These are phyloP conservation scores for Kwoniella sp. DNA, from an alignment of 768 basidiomycete species.

Conservation along the genomic window DNA sequence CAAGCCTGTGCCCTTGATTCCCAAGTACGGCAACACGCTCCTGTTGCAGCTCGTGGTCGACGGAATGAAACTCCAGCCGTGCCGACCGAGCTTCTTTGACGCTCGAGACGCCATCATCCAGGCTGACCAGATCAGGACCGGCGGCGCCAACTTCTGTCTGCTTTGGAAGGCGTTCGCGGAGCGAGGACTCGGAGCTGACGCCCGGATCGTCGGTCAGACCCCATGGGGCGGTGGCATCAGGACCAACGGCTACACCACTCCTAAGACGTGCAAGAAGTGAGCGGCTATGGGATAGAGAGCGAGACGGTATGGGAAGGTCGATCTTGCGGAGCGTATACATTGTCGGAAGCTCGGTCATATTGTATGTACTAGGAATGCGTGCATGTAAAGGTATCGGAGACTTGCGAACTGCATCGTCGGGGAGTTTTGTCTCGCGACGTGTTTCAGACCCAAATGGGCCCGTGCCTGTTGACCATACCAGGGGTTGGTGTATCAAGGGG, in stretches of 20 bases:
- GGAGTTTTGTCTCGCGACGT: too few relatives aligned
- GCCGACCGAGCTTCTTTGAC: slow-evolving; percentile 81
- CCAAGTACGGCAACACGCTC: slow-evolving; percentile 88
- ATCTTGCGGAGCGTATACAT: too few relatives aligned
- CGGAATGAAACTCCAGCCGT: slow-evolving; percentile 93
- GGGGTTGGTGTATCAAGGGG: too few relatives aligned
- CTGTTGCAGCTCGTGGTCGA: slow-evolving; percentile 72
- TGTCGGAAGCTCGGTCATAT: too few relatives aligned
- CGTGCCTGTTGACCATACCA: too few relatives aligned
- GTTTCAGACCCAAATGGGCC: too few relatives aligned
- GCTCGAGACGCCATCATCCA: slow-evolving; percentile 85
- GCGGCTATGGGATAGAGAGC: too few relatives aligned
- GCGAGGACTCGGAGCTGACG: slow-evolving; percentile 75
- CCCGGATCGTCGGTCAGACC: slow-evolving; percentile 66
- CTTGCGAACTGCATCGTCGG: too few relatives aligned
- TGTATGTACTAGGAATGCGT: too few relatives aligned
- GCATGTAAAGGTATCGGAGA: too few relatives aligned
- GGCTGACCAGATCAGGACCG: slow-evolving; percentile 83
- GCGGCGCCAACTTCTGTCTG: slow-evolving; percentile 84
- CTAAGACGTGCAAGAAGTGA: slow-evolving; percentile 35
- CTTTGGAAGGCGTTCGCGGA: slow-evolving; percentile 81
- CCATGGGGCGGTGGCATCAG: slow-evolving; percentile 93
- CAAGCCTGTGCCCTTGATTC: slow-evolving; percentile 61
- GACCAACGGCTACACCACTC: slow-evolving; percentile 56
- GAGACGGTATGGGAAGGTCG: too few relatives aligned